Evolutionary conservation across 1,284 basidiomycete genomes (phyloP).

Genomic region (Cryptococcus maquisensis): DNA sequence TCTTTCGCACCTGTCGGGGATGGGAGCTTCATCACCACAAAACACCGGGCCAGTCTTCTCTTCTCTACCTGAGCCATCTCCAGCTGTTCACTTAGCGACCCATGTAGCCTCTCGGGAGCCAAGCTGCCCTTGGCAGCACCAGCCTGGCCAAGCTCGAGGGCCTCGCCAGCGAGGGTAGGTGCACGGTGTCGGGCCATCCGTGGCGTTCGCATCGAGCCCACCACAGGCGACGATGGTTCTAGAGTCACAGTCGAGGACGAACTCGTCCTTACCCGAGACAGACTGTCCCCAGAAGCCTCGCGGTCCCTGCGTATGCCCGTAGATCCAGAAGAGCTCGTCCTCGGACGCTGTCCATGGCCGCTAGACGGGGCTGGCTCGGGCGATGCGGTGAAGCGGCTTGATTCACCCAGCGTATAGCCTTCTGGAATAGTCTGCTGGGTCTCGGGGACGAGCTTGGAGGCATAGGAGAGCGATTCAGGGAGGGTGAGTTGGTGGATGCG

Average conservation of each 20-base stretch:
- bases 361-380: neutral
- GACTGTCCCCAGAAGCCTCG: neutral
- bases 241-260: slow-evolving; percentile 10
- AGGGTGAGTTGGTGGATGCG: slow-evolving; percentile 42
- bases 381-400: neutral
- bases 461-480: slow-evolving; percentile 19
- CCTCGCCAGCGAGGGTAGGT: slow-evolving; percentile 42
- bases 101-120: neutral
- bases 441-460: slow-evolving; percentile 18
- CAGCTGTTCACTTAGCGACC: slow-evolving; percentile 3
- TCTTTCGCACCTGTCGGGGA: neutral
- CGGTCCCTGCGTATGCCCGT: slow-evolving; percentile 1
- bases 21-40: slow-evolving; percentile 29
- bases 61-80: slow-evolving; percentile 4
- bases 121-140: neutral
- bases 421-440: neutral
- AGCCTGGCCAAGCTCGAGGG: slow-evolving; percentile 17
- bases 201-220: slow-evolving; percentile 1
- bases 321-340: slow-evolving; percentile 3
- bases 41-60: slow-evolving; percentile 31
- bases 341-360: neutral
- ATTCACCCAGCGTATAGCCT: slow-evolving; percentile 9
- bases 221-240: slow-evolving; percentile 12
- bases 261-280: neutral
- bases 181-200: slow-evolving; percentile 24